Evolutionary conservation across 2,329 filamentous ascomycete genomes (phyloP).

Genomic region (Sporothrix pallida): DNA sequence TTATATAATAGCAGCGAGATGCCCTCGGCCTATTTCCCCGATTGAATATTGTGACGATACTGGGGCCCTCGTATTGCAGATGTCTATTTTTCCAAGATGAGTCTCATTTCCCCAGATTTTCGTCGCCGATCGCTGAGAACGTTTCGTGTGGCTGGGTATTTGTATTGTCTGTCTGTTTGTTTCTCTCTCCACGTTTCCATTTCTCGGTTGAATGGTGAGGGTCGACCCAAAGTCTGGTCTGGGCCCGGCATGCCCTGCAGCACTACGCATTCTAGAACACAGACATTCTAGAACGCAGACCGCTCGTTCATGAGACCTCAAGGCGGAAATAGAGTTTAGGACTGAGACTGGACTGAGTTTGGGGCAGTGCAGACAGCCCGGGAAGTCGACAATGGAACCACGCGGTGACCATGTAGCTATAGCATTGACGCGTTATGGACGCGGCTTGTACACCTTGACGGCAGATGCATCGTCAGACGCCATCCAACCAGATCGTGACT

Average conservation of each 20-base stretch:
- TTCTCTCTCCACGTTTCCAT: neutral
- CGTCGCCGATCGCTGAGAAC: neutral
- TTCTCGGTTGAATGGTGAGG: neutral
- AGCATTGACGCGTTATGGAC: neutral
- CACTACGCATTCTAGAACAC: neutral
- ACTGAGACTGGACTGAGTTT: neutral
- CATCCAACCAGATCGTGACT: no score
- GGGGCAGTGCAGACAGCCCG: neutral
- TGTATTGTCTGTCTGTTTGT: neutral
- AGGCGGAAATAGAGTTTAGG: no score
- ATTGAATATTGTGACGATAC: neutral
- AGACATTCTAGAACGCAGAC: neutral
- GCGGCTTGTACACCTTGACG: neutral
- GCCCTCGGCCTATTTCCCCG: no score
- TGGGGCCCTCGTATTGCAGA: neutral
- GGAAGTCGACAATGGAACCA: neutral
- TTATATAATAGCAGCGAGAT: neutral
- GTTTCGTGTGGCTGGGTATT: neutral
- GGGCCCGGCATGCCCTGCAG: no score
- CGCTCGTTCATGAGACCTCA: no score
- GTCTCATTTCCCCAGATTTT: slow-evolving; percentile 25
- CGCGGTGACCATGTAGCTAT: neutral
- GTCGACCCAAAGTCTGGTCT: neutral
- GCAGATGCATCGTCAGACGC: neutral
- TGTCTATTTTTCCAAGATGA: slow-evolving; percentile 29